A percentile compares a stretch with the other conserved stretches of the same genome.
Evolutionary conservation across 257 asterid species (phyloP).

Genomic region (Buddleja alternifolia): DNA sequence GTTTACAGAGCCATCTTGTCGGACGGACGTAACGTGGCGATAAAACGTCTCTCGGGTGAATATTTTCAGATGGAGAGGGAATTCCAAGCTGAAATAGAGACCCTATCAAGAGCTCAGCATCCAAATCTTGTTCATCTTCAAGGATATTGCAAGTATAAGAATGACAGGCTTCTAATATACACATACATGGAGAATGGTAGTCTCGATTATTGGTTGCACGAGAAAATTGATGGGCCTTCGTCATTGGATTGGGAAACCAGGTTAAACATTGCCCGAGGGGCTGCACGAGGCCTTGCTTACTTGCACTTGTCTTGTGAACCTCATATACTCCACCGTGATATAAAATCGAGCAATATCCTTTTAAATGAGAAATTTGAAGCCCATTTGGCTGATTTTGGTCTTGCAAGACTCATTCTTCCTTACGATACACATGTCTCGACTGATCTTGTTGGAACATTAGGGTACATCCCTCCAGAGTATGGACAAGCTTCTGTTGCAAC

Average conservation of each 20-base stretch:
- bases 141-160: slow-evolving; percentile 73
- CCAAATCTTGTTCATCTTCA: slow-evolving; percentile 74
- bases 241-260: slow-evolving; percentile 68
- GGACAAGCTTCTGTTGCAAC: slow-evolving; percentile 80
- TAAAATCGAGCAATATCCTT: slow-evolving; percentile 81
- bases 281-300: slow-evolving; percentile 78
- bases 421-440: slow-evolving; percentile 83
- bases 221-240: slow-evolving; percentile 63
- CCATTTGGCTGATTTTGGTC: slow-evolving; percentile 85
- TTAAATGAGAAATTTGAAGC: slow-evolving; percentile 68
- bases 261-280: slow-evolving; percentile 66
- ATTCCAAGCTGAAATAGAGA: slow-evolving; percentile 79
- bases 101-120: slow-evolving; percentile 75
- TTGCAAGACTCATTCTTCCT: slow-evolving; percentile 79
- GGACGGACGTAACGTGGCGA: slow-evolving; percentile 72
- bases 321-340: slow-evolving; percentile 77
- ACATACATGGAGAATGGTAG: slow-evolving; percentile 90
- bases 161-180: slow-evolving; percentile 72
- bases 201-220: slow-evolving; percentile 84
- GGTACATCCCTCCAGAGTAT: slow-evolving; percentile 92
- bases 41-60: slow-evolving; percentile 81
- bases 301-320: slow-evolving; percentile 80
- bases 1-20: slow-evolving; percentile 72
- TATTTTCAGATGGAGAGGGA: slow-evolving; percentile 74
- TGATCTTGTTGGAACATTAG: slow-evolving; percentile 87